Percentiles rank a stretch among this genome's conserved stretches.
Evolutionary conservation across 306 rosid species (phyloP).

Genomic region (Inga laurina): DNA sequence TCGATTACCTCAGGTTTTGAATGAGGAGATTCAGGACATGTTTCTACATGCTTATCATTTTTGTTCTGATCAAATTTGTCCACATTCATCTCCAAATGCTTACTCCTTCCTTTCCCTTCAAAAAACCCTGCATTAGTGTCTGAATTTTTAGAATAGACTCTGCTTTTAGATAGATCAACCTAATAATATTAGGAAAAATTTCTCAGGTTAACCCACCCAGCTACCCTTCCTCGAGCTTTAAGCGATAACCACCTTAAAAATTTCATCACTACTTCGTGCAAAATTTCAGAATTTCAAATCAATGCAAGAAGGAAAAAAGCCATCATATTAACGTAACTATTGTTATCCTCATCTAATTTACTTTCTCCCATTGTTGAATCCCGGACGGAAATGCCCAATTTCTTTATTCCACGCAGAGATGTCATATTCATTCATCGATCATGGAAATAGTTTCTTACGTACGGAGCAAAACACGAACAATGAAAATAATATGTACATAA

Average conservation of each 20-base stretch:
- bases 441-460: neutral
- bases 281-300: neutral
- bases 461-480: neutral
- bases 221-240: neutral
- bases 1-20: neutral
- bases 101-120: conserved; percentile 34
- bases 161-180: neutral
- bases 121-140: conserved; percentile 29
- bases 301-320: conserved; percentile 5
- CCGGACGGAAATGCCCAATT: neutral
- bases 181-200: neutral
- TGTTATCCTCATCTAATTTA: neutral
- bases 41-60: conserved; percentile 11
- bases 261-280: neutral
- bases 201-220: neutral
- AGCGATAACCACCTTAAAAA: neutral
- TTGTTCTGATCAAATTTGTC: conserved; percentile 30
- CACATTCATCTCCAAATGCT: conserved; percentile 25
- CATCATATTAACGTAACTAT: neutral
- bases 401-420: neutral
- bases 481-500: neutral
- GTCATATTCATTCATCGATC: neutral
- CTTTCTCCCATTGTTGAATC: neutral
- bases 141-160: conserved; percentile 19
- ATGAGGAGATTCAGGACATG: conserved; percentile 6